A percentile compares a stretch with the other conserved stretches of the same genome.
phyloP scores from a whole-genome alignment of 1,139 yeast genomes.

The Hansenula lynferdii region DNA sequence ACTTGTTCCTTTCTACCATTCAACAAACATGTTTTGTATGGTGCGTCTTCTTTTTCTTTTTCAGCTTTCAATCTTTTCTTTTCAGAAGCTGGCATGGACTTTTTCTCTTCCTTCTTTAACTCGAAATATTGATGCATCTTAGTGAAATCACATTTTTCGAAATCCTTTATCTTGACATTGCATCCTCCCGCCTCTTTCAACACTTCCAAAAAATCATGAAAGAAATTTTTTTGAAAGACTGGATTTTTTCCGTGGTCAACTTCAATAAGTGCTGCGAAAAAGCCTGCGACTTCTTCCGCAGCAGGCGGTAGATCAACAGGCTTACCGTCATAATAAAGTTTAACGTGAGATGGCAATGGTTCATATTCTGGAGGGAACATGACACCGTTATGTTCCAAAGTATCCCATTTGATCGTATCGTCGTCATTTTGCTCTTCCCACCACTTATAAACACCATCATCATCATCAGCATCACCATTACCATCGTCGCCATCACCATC shows the following conservation, averaged over 20 bases:
- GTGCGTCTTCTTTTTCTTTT: slow-evolving; percentile 73
- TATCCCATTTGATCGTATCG: slow-evolving; percentile 79
- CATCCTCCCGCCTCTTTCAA: slow-evolving; percentile 68
- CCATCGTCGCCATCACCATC: slow-evolving; percentile 2
- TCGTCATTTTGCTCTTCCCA: slow-evolving; percentile 81
- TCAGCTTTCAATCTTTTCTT: slow-evolving; percentile 70
- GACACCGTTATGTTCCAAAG: slow-evolving; percentile 86
- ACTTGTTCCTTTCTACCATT: slow-evolving; percentile 91
- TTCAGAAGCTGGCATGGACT: slow-evolving; percentile 59
- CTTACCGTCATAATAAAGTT: slow-evolving; percentile 68
- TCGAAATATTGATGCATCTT: slow-evolving; percentile 75
- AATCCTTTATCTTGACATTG: slow-evolving; percentile 48
- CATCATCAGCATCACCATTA: slow-evolving; percentile 30
- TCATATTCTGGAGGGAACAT: slow-evolving; percentile 90
- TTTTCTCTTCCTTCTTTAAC: slow-evolving; percentile 65
- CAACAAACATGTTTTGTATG: slow-evolving; percentile 70
- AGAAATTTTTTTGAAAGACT: slow-evolving; percentile 81
- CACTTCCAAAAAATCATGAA: slow-evolving; percentile 68
- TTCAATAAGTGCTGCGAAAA: slow-evolving; percentile 83
- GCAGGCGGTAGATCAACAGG: slow-evolving; percentile 69
- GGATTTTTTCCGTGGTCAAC: slow-evolving; percentile 89
- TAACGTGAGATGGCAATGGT: slow-evolving; percentile 78
- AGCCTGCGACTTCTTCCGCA: slow-evolving; percentile 97
- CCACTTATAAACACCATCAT: slow-evolving; percentile 68
- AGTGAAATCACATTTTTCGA: slow-evolving; percentile 72